Base-by-base conservation (phyloP, 257 asterid genomes). In the Ilex asprella region DNA sequence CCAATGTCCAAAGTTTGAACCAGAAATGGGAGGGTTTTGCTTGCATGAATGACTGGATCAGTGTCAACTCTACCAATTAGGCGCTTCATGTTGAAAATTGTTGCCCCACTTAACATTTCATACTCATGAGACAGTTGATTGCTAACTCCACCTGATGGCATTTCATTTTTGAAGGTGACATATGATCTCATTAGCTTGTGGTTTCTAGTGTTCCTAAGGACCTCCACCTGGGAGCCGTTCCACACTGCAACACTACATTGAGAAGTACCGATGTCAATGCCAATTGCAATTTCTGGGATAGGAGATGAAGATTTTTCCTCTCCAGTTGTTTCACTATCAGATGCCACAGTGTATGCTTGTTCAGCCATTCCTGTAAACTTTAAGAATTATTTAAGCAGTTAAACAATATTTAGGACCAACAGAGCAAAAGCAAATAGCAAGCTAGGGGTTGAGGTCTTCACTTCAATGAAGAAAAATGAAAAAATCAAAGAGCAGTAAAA, bases 221-320 rank as follows among this genome's bases (percentile, higher is more conserved):
- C 86, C 70, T 86, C 91, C 6, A 86, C 79, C 55, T 83, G 82
- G 8, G 87, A 81, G 41, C 94, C 96, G 55, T 68, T 81, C 95
- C 96, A 91, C 31, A 88, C 76, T 1, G 98, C 98, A 16, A 86
- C 76, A 10, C 94, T 86, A 49, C 94, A 88, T 39, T 91, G 95
- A 31, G 95, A 91, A 3, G 96, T 91, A 62, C 98, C 96, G 11
- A 91, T 83, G 77, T 88, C 98, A 7, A 91, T 81, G 7, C 98
- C 98, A 49, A 91, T 71, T 2, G 98, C 92, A 29, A 77, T 61
- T 59, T 91, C 96, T 1, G 83, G 77, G 44, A 64, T 58, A n/a
- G 75, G 63, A 3, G 85, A 64, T 1, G 85, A 70, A 7, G 89
- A 39, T 62, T 84, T 86, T 10, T 82, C 95, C 56, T 88, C 98